Evolutionary conservation across 306 rosid genomes (phyloP).

Genomic region (Pyrus betulifolia): DNA sequence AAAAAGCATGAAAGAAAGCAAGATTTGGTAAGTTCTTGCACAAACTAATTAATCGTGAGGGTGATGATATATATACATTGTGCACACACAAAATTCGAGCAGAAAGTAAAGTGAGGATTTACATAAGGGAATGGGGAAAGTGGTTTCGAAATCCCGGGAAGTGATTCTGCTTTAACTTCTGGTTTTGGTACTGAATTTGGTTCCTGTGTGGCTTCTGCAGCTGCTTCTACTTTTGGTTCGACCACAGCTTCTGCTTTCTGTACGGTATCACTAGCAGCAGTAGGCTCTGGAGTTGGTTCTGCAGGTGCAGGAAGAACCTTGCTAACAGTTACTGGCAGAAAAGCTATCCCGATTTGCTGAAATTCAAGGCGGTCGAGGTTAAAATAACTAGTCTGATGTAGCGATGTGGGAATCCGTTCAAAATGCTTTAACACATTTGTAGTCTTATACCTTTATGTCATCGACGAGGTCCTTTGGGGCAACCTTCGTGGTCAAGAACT

Average conservation of each 20-base stretch:
- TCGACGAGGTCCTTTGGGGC: slow-evolving; percentile 80
- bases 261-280: slow-evolving; percentile 29
- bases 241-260: slow-evolving; percentile 40
- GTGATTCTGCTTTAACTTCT: slow-evolving; percentile 55
- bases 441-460: slow-evolving; percentile 56
- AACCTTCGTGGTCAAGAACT: slow-evolving; percentile 77
- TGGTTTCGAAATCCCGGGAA: slow-evolving; percentile 40
- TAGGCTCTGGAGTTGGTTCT: slow-evolving; percentile 34
- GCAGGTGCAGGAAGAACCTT: slow-evolving; percentile 67
- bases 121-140: slow-evolving; percentile 86
- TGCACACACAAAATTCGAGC: background rate
- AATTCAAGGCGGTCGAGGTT: slow-evolving; percentile 14
- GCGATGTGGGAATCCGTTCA: background rate
- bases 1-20: background rate
- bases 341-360: slow-evolving; percentile 82
- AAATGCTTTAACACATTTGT: background rate
- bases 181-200: slow-evolving; percentile 53
- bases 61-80: background rate
- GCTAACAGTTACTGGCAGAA: slow-evolving; percentile 53
- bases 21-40: background rate
- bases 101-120: slow-evolving; percentile 25
- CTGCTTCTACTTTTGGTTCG: slow-evolving; percentile 18
- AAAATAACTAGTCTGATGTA: background rate
- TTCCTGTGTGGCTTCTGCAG: slow-evolving; percentile 41
- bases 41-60: background rate